Conservation (phyloP, 148 eudicot species). For the Rhododendron ovatum region DNA sequence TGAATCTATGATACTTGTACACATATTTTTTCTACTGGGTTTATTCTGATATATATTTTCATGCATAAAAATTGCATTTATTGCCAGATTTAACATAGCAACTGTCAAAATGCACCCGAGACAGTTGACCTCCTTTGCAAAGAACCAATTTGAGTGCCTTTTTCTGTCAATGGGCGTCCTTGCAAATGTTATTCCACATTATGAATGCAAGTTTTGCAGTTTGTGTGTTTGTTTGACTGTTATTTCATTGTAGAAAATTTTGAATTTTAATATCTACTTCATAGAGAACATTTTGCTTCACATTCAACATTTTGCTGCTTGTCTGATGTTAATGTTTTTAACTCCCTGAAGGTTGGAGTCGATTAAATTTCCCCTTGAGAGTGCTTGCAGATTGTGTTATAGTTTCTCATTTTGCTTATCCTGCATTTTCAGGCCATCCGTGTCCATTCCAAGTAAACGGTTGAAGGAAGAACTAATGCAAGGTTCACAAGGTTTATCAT, state of each 20-base stretch:
- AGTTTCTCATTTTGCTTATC: neutral
- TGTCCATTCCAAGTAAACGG: constrained; percentile 30
- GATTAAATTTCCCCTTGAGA: neutral
- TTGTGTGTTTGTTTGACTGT: neutral
- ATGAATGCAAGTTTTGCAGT: neutral
- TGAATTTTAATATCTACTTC: neutral
- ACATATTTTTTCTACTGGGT: neutral
- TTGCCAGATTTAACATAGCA: neutral
- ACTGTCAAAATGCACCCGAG: neutral
- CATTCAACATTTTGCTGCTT: neutral
- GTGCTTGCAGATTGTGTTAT: neutral
- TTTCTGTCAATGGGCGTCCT: neutral
- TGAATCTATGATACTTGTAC: neutral
- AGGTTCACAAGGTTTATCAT: constrained; percentile 24
- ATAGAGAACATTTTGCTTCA: neutral
- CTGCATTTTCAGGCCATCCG: constrained; percentile 32
- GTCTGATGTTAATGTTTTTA: neutral
- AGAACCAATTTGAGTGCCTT: neutral
- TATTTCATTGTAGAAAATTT: neutral
- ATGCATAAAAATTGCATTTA: neutral
- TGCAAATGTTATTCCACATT: neutral
- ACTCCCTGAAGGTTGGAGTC: neutral
- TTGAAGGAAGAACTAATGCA: constrained; percentile 31
- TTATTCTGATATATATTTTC: neutral
- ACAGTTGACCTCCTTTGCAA: neutral